Base-by-base conservation (phyloP, 805 yeast genomes). In the Ogataea glucozyma region DNA sequence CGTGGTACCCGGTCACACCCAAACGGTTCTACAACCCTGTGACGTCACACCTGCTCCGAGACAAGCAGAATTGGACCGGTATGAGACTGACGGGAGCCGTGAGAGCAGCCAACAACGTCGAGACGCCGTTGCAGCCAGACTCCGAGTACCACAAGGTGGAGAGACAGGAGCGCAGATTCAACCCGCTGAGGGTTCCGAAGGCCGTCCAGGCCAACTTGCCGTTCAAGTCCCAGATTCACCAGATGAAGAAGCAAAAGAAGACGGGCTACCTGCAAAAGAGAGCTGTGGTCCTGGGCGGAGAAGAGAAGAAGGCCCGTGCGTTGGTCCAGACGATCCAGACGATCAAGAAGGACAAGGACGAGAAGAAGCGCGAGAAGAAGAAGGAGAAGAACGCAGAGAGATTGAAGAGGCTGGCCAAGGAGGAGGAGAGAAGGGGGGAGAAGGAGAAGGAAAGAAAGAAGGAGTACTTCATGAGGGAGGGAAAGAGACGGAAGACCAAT, bases 1-100 rank as follows among this genome's bases (percentile, higher is more conserved):
- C 98, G 3, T 93, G 99, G 99, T 90, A 89, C 62, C 98, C 98
- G 2, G 95, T 93, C 27, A 81, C 78, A 51, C 86, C 93, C 12
- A 85, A 91, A 65, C 81, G 81, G 63, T 93, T 88, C 67, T 95
- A 91, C 67, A 95, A 93, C 61, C 98, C 98, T 1, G 98, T 93
- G 16, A 86, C 97, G 0, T 93, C 99, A 1, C 71, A 91, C 60
- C 72, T 95, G 56, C 66, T 90, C 45, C 61, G 70, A 26, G 79
- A 88, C 52, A 93, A 93, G 67, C 71, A 75, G 23, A 87, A 87
- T 57, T 93, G 99, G 99, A 78, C 78, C 58, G 99, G 99, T 49
- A 89, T 93, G 95, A 79, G 96, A 60, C 73, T 91, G 48, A 93
- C 97, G 0, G 99, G 99, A 44, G 85, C 85, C 57, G 89, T 93